phyloP scores from a whole-genome alignment of 225 moss, liverwort and hornwort species.

The Pseudisothecium myosuroides region DNA sequence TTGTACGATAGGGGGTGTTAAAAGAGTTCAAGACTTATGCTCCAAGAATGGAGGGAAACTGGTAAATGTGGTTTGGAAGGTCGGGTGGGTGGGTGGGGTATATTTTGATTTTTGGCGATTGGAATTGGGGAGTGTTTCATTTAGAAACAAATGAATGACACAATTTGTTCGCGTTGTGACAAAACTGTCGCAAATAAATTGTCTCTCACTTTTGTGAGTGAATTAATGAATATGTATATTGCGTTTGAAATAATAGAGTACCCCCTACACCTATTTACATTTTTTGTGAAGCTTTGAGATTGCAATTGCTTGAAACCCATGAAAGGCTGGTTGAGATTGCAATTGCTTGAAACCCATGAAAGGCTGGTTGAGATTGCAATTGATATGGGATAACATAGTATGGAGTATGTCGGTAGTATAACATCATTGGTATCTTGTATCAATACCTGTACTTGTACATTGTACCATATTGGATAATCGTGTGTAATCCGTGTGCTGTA shows the following conservation, averaged over 20 bases:
- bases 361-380: background rate
- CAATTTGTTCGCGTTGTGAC: background rate
- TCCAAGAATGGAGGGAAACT: too few species aligned
- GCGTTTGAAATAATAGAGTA: background rate
- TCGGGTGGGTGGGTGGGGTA: rapidly evolving
- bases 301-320: too few species aligned
- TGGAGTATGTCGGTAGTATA: too few species aligned
- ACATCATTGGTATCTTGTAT: rapidly evolving
- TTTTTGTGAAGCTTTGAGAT: background rate
- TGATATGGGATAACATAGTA: rapidly evolving
- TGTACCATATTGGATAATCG: background rate
- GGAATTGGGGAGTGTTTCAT: background rate
- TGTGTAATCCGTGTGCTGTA: rapidly evolving
- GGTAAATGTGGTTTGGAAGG: background rate
- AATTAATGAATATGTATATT: background rate
- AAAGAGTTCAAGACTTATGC: background rate
- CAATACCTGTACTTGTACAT: background rate
- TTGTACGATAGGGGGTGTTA: background rate
- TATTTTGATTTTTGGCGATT: background rate
- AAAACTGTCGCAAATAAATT: background rate
- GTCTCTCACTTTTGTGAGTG: background rate
- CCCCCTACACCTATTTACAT: rapidly evolving
- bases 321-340: too few species aligned
- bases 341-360: too few species aligned
- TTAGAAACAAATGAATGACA: background rate